A percentile compares a stretch with the other conserved stretches of the same genome.
Conservation (phyloP, 116 monocot species). For the Posidonia oceanica region DNA sequence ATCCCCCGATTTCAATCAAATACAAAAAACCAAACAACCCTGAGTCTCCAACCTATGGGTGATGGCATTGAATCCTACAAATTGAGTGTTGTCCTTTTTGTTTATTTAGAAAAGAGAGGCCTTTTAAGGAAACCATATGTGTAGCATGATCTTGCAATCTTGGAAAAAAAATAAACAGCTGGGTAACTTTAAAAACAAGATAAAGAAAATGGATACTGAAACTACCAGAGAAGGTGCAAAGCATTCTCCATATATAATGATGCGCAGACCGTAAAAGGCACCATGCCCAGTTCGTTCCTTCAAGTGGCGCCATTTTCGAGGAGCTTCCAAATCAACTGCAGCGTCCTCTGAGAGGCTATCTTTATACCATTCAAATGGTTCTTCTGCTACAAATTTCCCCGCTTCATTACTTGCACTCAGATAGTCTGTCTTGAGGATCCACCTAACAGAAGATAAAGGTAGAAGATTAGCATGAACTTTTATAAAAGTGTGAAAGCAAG, state of each 20-base stretch:
- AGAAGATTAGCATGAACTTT: neutral
- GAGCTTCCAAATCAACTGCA: constrained; percentile 76
- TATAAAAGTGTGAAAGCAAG: neutral
- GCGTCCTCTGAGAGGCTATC: constrained; percentile 65
- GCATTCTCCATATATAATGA: constrained; percentile 90
- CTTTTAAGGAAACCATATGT: too few relatives aligned
- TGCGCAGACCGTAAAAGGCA: constrained; percentile 64
- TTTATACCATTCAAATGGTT: constrained; percentile 76
- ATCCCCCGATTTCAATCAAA: too few relatives aligned
- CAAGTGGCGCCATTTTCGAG: constrained; percentile 79
- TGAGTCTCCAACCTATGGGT: too few relatives aligned
- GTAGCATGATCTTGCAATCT: too few relatives aligned
- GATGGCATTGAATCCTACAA: too few relatives aligned
- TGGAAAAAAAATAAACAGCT: neutral
- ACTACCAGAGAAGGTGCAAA: constrained; percentile 77
- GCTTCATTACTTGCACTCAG: constrained; percentile 68
- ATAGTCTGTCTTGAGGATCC: constrained; percentile 90
- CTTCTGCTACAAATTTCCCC: constrained; percentile 68
- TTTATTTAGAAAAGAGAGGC: too few relatives aligned
- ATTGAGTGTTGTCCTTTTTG: too few relatives aligned
- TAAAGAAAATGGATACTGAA: neutral
- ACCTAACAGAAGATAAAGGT: constrained; percentile 26
- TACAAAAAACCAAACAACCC: too few relatives aligned
- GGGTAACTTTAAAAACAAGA: neutral
- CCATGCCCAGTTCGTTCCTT: constrained; percentile 77